phyloP scores from a whole-genome alignment of 2,329 filamentous ascomycete genomes.

The Colletotrichum sansevieriae region DNA sequence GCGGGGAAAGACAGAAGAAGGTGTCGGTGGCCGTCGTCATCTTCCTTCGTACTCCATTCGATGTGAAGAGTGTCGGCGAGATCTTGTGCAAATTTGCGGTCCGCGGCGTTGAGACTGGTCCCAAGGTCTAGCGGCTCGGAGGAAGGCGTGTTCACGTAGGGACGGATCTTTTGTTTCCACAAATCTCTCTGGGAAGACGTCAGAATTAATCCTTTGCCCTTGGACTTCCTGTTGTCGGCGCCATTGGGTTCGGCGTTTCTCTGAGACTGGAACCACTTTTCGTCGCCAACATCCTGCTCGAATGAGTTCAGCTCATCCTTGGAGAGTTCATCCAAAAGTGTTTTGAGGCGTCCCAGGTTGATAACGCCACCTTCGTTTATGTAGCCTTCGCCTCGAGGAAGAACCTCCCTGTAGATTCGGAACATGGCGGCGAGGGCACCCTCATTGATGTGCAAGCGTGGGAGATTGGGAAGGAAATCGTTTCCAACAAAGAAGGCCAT shows the following conservation, averaged over 20 bases:
- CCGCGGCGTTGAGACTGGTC: slow-evolving; percentile 78
- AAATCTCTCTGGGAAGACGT: slow-evolving; percentile 85
- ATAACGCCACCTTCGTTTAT: slow-evolving; percentile 97
- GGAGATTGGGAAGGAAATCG: slow-evolving; percentile 97
- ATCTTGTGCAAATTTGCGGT: slow-evolving; percentile 94
- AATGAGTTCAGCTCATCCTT: slow-evolving; percentile 95
- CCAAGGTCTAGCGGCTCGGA: slow-evolving; percentile 79
- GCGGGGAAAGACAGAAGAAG: slow-evolving; percentile 64
- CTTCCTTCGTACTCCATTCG: slow-evolving; percentile 69
- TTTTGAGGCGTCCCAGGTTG: slow-evolving; percentile 82
- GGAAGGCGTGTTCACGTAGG: slow-evolving; percentile 80
- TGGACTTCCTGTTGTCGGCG: slow-evolving; percentile 63
- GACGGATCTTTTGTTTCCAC: slow-evolving; percentile 84
- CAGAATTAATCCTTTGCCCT: slow-evolving; percentile 75
- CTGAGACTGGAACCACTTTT: slow-evolving; percentile 93
- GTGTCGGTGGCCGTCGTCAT: slow-evolving; percentile 67
- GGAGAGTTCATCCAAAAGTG: slow-evolving; percentile 85
- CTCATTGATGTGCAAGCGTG: slow-evolving; percentile 97
- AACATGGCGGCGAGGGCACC: slow-evolving; percentile 98
- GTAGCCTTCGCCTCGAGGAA: slow-evolving; percentile 91
- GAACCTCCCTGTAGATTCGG: slow-evolving; percentile 90
- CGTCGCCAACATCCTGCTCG: slow-evolving; percentile 88
- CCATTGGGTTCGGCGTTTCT: slow-evolving; percentile 76
- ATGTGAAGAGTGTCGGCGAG: slow-evolving; percentile 75
- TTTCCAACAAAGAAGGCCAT: slow-evolving; percentile 99